These are phyloP conservation scores for Irpex sp. DNA, from an alignment of 1,284 basidiomycete species.

Conservation along the genomic window DNA sequence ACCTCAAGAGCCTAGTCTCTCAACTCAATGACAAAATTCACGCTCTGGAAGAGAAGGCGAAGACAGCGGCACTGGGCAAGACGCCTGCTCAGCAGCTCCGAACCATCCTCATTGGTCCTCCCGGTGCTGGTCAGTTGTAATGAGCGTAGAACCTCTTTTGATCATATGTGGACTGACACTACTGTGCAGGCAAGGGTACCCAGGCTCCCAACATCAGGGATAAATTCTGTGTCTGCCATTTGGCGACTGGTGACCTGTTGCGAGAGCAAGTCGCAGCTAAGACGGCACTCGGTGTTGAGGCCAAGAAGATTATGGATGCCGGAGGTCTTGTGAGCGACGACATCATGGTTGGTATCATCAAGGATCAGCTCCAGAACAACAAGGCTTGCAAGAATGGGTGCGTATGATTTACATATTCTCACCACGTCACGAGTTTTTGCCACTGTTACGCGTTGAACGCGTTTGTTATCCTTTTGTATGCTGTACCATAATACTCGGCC, in stretches of 20 bases:
- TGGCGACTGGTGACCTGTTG: slow-evolving; percentile 98
- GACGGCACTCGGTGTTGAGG: slow-evolving; percentile 85
- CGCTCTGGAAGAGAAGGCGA: slow-evolving; percentile 64
- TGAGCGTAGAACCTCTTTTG: neutral
- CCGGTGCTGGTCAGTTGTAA: slow-evolving; percentile 82
- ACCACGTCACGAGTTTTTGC: neutral
- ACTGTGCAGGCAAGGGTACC: slow-evolving; percentile 85
- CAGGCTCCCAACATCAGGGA: slow-evolving; percentile 94
- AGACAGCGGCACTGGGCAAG: slow-evolving; percentile 36
- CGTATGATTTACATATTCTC: slow-evolving; percentile 32
- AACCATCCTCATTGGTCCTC: slow-evolving; percentile 93
- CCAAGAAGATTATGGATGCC: slow-evolving; percentile 98
- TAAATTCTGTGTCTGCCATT: slow-evolving; percentile 94
- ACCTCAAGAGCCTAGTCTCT: slow-evolving; percentile 83
- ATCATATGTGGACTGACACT: neutral
- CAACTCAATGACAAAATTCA: slow-evolving; percentile 83
- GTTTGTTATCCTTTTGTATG: neutral
- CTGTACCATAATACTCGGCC: neutral
- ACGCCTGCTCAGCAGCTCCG: slow-evolving; percentile 80
- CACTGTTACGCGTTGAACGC: neutral
- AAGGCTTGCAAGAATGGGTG: slow-evolving; percentile 91
- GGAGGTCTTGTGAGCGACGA: slow-evolving; percentile 95
- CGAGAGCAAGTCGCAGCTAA: slow-evolving; percentile 90
- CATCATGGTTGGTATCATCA: slow-evolving; percentile 98
- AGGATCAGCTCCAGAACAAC: slow-evolving; percentile 94